Conservation (phyloP, 2,329 filamentous ascomycete genomes). For the Aspergillus sp. region DNA sequence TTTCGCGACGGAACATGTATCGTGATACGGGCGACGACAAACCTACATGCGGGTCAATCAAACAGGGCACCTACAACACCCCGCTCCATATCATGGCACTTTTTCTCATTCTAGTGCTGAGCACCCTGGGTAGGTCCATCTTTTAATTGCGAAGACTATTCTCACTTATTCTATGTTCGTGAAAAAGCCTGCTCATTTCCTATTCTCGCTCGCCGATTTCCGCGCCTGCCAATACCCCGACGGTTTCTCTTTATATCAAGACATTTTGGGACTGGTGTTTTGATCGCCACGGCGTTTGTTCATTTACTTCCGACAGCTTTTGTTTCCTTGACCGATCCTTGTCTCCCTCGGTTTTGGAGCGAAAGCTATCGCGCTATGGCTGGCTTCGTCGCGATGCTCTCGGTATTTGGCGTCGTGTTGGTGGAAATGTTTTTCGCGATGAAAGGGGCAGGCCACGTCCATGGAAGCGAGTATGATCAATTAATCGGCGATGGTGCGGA, state of each 20-base stretch:
- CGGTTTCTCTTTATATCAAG: conserved; percentile 60
- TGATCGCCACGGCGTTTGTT: conserved; percentile 59
- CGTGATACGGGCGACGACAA: conserved; percentile 20
- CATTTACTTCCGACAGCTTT: conserved; percentile 65
- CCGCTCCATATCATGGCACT: conserved; percentile 67
- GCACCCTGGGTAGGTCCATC: conserved; percentile 38
- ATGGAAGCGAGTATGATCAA: conserved; percentile 54
- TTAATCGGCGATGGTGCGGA: conserved; percentile 33
- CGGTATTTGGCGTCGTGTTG: conserved; percentile 77
- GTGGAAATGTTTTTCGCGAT: conserved; percentile 89
- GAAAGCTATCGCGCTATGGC: conserved; percentile 75
- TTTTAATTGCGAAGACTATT: not conserved
- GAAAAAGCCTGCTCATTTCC: conserved; percentile 61
- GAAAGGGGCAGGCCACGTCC: conserved; percentile 60
- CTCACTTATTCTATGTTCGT: conserved; percentile 8
- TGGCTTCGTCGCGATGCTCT: conserved; percentile 77
- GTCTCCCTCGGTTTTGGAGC: conserved; percentile 76
- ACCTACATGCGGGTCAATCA: conserved; percentile 36
- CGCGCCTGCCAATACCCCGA: conserved; percentile 59
- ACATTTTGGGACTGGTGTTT: conserved; percentile 59
- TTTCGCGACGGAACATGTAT: conserved; percentile 26
- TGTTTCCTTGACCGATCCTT: conserved; percentile 60
- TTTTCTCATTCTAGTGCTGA: conserved; percentile 62
- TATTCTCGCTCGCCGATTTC: conserved; percentile 59
- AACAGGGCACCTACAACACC: conserved; percentile 58